These are phyloP conservation scores for Canna indica DNA, from an alignment of 176 grass and related monocot genomes.

Conservation along the genomic window DNA sequence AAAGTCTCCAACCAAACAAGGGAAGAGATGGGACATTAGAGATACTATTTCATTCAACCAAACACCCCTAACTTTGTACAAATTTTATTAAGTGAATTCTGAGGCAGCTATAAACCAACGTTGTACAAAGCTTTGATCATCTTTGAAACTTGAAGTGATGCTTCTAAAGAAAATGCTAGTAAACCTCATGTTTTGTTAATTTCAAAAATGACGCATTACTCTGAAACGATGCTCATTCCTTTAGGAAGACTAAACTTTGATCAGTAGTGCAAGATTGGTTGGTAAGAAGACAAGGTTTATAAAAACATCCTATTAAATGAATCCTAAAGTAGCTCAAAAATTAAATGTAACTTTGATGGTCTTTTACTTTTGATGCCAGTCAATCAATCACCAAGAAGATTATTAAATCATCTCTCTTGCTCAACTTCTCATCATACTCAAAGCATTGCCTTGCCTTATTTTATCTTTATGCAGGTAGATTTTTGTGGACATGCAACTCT, in stretches of 20 bases:
- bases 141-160: not conserved
- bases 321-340: not conserved
- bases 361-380: not conserved
- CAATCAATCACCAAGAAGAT: not conserved
- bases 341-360: not conserved
- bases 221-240: not conserved
- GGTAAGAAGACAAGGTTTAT: not conserved
- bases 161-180: not conserved
- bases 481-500: slow-evolving; percentile 59
- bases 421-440: not conserved
- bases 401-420: not conserved
- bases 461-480: slow-evolving; percentile 22
- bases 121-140: not conserved
- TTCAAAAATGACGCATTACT: not conserved
- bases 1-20: too few relatives aligned
- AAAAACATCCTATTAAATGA: not conserved
- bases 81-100: too few relatives aligned
- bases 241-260: not conserved
- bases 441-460: not conserved
- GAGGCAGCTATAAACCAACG: not conserved
- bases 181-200: not conserved
- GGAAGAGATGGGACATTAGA: too few relatives aligned
- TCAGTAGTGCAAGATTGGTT: not conserved
- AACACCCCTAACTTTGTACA: too few relatives aligned
- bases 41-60: too few relatives aligned